Base-by-base conservation (phyloP, 441 rosid genomes). In the Caryocar brasiliense region DNA sequence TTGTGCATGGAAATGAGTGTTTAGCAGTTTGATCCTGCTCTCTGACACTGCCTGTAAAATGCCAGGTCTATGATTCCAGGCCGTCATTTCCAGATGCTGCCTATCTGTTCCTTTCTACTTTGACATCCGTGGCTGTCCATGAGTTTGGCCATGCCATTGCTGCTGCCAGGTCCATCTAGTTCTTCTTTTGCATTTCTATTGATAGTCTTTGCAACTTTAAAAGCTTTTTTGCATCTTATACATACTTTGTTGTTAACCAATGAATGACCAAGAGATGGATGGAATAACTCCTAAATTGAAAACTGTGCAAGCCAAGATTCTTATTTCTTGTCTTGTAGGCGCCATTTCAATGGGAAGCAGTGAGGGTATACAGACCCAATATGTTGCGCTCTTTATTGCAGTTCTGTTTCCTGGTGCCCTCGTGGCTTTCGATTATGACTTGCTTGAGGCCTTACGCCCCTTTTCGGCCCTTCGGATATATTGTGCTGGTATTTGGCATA, bases 401-500 rank as follows among this genome's bases (percentile, higher is more conserved):
- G 53, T 76, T 66, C 35, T 87, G 12, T 91, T 87, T 52, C 96
- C 98, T 1, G 93, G 98, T 22, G 98, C 96, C 40, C 74, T 85
- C 30, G 93, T 83, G 42, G 95, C 98, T 66, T 83, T 91, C 39
- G 71, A 78, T 62, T 28, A 72, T 17, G 85, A 87, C 45, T 46
- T 70, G 65, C 75, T 85, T 40, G 77, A 73, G 26, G 73, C 76
- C 17, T 65, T 84, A 54, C 83, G 79, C 0, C 71, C 56, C 11
- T 65, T 74, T 38, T 54, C 65, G 29, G 70, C 85, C 12, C 98
- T 91, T 58, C 88, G 98, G 22, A 59, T 82, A 0, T 86, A 82
- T 52, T 84, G 86, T 68, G 95, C 96, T 39, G 96, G 98, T 38
- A 69, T 91, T 59, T 91, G 98, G 96, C 95, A 91, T 54, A 91